These are phyloP conservation scores for Acanthamoeba culbertsoni DNA, from an alignment of 208 protist species.

Conservation along the genomic window DNA sequence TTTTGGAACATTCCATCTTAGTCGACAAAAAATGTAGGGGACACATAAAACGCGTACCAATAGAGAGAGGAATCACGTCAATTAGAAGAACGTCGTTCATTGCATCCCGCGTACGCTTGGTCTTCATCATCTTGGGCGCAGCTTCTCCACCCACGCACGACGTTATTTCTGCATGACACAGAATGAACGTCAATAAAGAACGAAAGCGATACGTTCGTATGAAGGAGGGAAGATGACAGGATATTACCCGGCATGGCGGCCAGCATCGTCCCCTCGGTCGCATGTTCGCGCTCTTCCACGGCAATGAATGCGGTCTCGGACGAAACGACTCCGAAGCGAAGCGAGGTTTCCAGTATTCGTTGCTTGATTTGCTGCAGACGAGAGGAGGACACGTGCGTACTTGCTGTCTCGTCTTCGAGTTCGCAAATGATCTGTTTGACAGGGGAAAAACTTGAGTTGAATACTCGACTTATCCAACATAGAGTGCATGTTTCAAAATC, in stretches of 20 bases:
- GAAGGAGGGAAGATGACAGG: not conserved
- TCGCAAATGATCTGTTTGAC: not conserved
- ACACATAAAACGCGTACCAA: conserved; percentile 74
- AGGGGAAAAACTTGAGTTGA: not conserved
- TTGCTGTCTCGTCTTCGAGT: not conserved
- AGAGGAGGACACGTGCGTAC: not conserved
- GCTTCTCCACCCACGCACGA: not conserved
- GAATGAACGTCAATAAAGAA: not conserved
- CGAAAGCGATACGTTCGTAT: not conserved
- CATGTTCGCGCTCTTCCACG: not conserved
- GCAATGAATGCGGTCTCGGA: not conserved
- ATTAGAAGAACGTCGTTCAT: conserved; percentile 76
- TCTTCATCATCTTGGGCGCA: not conserved
- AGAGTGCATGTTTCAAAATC: not conserved
- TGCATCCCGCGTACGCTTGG: not conserved
- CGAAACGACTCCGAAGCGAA: not conserved
- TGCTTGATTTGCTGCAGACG: not conserved
- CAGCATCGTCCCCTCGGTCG: not conserved
- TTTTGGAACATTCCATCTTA: not conserved
- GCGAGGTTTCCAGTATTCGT: not conserved
- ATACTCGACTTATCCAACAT: not conserved
- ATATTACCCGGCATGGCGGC: not conserved
- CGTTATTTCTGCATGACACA: not conserved
- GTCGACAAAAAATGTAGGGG: not conserved
- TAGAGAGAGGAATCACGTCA: conserved; percentile 91